Evolutionary conservation across 306 rosid species (phyloP), one percentile per base, ranked within the genome.

Genomic region (Cicer arietinum): DNA sequence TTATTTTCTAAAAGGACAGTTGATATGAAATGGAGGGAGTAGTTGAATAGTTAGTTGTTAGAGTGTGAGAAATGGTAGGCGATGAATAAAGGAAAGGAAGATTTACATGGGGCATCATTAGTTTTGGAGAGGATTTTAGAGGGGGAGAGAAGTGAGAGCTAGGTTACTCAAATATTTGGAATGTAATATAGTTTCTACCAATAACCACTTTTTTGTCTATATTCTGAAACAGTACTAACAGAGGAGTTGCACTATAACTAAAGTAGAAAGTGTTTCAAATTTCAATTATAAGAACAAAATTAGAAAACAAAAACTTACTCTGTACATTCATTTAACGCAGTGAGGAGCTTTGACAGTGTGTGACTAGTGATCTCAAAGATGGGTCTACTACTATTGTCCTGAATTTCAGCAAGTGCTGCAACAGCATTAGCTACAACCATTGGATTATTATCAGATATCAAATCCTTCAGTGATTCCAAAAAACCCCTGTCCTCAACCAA

Each of bases 351-450:
- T 69, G 99, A 83, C 53, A 95, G 92, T 5, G 97, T 92, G 84
- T 83, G 91, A 74, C 90, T 85, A 18, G 95, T 90, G 82, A 95
- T 87, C 81, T 95, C 98, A 89, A 95, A 92, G 82, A 95, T 87
- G 60, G 96, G 96, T 83, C 89, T 85, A 66, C 82, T 88, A 67
- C 96, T 92, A 67, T 85, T 89, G 69, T 95, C 99, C 81, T 95
- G 99, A 81, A 95, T 89, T 89, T 95, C 99, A 30, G 99, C 97
- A 22, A 95, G 97, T 22, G 98, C 90, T 18, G 99, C 99, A 64
- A 95, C 99, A 37, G 98, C 99, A 83, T 95, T 95, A 72, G 99
- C 99, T 73, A 95, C 99, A 86, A 95, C 99, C 99, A 95, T 95
- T 68, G 99, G 99, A 86, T 92, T 95, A 75, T 95, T 95, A 85